Conservation (phyloP, 129 eudicot species). For the Heracleum sosnowskyi region DNA sequence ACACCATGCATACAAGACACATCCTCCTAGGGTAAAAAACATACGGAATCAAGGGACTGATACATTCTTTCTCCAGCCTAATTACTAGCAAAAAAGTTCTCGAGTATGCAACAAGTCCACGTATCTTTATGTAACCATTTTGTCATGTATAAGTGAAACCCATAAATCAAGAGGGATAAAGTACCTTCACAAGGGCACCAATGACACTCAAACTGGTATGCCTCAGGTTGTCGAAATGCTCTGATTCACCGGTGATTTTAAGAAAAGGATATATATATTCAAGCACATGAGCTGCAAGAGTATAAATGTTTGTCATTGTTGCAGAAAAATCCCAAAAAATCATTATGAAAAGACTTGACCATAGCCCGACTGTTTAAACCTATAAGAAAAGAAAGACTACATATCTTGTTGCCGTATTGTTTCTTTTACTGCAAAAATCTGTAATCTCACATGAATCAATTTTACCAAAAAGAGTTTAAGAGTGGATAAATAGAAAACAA, state of each 20-base stretch:
- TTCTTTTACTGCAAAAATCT: neutral
- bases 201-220: slow-evolving; percentile 93
- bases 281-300: slow-evolving; percentile 82
- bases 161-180: neutral
- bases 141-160: neutral
- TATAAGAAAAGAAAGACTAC: neutral
- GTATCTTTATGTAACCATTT: neutral
- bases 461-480: neutral
- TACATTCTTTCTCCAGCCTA: neutral
- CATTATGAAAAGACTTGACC: neutral
- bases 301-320: slow-evolving; percentile 7
- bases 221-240: slow-evolving; percentile 88
- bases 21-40: too few relatives aligned
- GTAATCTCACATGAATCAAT: neutral
- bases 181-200: slow-evolving; percentile 93
- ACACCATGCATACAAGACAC: neutral
- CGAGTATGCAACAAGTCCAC: neutral
- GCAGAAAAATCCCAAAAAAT: neutral
- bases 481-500: neutral
- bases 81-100: neutral
- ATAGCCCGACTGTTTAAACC: neutral
- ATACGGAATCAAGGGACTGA: neutral
- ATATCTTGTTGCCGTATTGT: neutral
- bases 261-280: slow-evolving; percentile 80
- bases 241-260: slow-evolving; percentile 77